A percentile compares a stretch with the other conserved stretches of the same genome.
phyloP scores from a whole-genome alignment of 83 land plant genomes.

The Picea engelmannii region DNA sequence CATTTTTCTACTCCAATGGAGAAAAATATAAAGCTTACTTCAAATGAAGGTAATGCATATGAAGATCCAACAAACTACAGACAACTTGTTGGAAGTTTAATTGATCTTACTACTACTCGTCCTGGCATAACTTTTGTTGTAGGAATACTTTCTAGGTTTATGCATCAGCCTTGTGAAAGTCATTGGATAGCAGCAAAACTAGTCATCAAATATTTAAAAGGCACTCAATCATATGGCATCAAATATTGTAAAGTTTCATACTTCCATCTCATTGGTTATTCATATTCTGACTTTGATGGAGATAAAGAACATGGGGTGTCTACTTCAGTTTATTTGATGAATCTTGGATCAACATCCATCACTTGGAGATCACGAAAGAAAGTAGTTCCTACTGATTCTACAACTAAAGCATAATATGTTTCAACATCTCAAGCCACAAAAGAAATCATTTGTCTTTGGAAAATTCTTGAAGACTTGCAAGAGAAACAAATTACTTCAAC shows the following conservation, averaged over 20 bases:
- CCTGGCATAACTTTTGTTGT: no score
- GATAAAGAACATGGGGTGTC: not conserved
- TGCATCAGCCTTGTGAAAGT: no score
- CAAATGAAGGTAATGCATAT: not conserved
- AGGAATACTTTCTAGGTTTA: no score
- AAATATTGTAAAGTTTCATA: not conserved
- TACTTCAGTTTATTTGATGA: not conserved
- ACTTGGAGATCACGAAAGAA: not conserved
- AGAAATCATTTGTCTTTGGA: not conserved
- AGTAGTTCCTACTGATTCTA: not conserved
- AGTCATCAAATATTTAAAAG: not conserved
- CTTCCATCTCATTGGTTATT: not conserved
- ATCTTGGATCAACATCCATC: not conserved
- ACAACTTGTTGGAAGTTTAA: not conserved
- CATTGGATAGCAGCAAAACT: no score
- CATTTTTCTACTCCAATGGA: not conserved
- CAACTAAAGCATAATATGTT: not conserved
- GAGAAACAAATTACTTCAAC: not conserved
- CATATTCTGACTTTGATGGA: not conserved
- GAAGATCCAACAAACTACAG: not conserved
- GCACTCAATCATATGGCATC: not conserved
- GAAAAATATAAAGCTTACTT: no score
- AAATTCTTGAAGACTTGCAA: not conserved
- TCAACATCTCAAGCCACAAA: not conserved
- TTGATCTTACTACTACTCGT: no score